phyloP scores from a whole-genome alignment of 176 grass and related monocot species.

The Oryza glaberrima region DNA sequence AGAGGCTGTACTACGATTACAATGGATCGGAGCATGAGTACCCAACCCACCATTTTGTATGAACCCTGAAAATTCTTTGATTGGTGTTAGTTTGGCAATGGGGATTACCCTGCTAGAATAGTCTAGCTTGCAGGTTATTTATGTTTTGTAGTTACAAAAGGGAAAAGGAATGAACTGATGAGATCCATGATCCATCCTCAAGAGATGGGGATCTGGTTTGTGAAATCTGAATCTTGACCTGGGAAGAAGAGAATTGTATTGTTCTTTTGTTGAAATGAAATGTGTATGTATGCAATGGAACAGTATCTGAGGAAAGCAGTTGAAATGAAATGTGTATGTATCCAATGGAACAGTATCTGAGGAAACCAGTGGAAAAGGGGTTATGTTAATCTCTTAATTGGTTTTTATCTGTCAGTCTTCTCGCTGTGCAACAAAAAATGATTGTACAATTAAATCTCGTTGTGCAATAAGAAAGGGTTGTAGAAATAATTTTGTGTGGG shows the following conservation, averaged over 20 bases:
- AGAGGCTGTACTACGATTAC: constrained; percentile 96
- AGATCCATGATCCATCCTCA: constrained; percentile 8
- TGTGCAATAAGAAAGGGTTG: too few relatives aligned
- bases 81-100: background rate
- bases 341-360: background rate
- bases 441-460: too few relatives aligned
- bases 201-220: background rate
- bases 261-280: constrained; percentile 1
- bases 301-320: background rate
- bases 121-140: constrained; percentile 7
- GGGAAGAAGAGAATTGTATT: background rate
- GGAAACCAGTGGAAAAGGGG: background rate
- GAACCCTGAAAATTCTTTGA: constrained; percentile 8
- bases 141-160: background rate
- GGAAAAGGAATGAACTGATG: background rate
- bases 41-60: constrained; percentile 97
- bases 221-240: constrained; percentile 1
- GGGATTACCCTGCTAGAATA: too few relatives aligned
- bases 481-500: background rate
- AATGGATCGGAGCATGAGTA: constrained; percentile 91
- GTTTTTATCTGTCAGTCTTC: background rate
- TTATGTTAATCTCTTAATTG: background rate
- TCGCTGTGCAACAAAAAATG: background rate
- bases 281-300: background rate
- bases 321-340: background rate